Evolutionary conservation across 1,284 basidiomycete genomes (phyloP), one percentile per base, ranked within the genome.

Genomic region (Ceratobasidium sp.): DNA sequence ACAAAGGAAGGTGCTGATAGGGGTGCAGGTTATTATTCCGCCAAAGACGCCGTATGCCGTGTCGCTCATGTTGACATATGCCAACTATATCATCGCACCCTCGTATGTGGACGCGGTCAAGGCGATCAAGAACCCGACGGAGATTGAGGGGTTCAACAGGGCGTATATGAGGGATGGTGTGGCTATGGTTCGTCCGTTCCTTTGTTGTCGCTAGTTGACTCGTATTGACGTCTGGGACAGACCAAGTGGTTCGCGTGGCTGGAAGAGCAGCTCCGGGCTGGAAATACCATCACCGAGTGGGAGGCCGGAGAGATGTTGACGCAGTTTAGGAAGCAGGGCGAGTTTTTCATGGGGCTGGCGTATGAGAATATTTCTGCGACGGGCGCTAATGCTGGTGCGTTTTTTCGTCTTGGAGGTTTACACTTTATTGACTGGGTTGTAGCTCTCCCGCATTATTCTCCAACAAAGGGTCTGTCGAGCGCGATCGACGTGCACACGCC

Each of bases 281-380:
- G 92, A 76, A 88, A 91, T 76, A 79, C 82, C 61, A 90, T 98
- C 75, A 93, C 92, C 16, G 97, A 99, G 82, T 98, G 92, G 83
- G 92, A 96, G 78, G 97, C 96, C 2, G 94, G 90, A 0, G 92
- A 91, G 81, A 88, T 92, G 72, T 84, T 98, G 74, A 94, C 91
- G 0, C 88, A 91, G 79, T 96, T 89, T 82, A 86, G 96, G 74
- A 85, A 89, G 77, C 86, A 88, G 79, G 88, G 90, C 78, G 90
- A 91, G 81, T 83, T 90, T 80, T 98, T 91, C 81, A 90, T 90
- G 89, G 94, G 95, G 16, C 88, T 96, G 29, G 95, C 96, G 1
- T 98, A 98, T 79, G 92, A 94, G 79, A 96, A 94, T 76, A 98
- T 98, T 77, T 95, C 94, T 31, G 96, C 94, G 0, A 90, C 88